A percentile compares a stretch with the other conserved stretches of the same genome.
These are phyloP conservation scores for Abrus precatorius DNA, from an alignment of 306 rosid genomes.

Conservation along the genomic window DNA sequence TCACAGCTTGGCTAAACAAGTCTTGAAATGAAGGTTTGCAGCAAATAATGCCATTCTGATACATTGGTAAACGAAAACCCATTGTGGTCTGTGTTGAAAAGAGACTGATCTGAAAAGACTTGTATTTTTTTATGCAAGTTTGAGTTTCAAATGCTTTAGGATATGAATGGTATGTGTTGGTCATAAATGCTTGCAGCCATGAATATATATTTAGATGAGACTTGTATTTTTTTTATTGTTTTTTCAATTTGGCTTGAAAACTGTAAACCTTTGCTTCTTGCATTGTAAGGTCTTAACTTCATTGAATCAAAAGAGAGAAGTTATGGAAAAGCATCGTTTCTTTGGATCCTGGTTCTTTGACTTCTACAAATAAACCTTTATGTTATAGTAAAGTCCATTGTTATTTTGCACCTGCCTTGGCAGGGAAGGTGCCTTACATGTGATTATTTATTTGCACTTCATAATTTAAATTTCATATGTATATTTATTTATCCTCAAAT, in stretches of 20 bases:
- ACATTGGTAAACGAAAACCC: constrained; percentile 47
- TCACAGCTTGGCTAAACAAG: too few species aligned
- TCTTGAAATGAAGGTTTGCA: too few species aligned
- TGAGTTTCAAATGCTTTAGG: not conserved
- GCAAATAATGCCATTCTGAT: too few species aligned
- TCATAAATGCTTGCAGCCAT: constrained; percentile 24
- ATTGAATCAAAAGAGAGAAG: not conserved
- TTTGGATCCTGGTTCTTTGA: not conserved
- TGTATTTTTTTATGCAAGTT: not conserved
- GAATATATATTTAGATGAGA: constrained; percentile 22
- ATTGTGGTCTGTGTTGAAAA: not conserved
- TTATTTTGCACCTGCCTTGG: too few species aligned
- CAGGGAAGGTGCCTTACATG: too few species aligned
- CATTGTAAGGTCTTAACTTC: not conserved
- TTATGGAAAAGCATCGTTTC: not conserved
- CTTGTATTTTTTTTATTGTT: too few species aligned
- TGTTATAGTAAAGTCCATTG: too few species aligned
- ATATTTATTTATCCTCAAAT: too few species aligned
- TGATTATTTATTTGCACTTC: not conserved
- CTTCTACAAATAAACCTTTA: not conserved
- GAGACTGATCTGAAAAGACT: too few species aligned
- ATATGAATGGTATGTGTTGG: constrained; percentile 30
- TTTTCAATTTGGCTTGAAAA: not conserved
- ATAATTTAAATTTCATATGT: too few species aligned
- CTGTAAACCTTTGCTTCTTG: not conserved